These are phyloP conservation scores for Harringtonia aguacate DNA, from an alignment of 2,329 filamentous ascomycete genomes.

Conservation along the genomic window DNA sequence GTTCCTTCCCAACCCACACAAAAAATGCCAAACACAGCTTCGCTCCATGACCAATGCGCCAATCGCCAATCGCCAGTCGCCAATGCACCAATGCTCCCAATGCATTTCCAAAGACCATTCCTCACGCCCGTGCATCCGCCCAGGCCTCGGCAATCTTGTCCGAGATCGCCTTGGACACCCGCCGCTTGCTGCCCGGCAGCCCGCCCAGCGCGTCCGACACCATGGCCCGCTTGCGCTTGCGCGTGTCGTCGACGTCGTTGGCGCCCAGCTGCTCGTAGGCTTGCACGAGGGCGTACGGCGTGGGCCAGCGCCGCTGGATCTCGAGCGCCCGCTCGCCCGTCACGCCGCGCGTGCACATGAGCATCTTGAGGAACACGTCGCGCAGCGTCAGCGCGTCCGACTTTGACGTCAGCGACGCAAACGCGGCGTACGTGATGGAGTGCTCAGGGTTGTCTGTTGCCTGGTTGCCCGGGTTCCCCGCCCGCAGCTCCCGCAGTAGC, in stretches of 20 bases:
- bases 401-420: slow-evolving; percentile 63
- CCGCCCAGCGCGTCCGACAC: slow-evolving; percentile 45
- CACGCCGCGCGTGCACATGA: slow-evolving; percentile 69
- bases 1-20: too few relatives aligned
- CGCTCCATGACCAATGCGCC: too few relatives aligned
- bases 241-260: slow-evolving; percentile 24
- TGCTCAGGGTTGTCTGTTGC: too few relatives aligned
- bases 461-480: slow-evolving; percentile 9
- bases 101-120: too few relatives aligned
- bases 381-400: slow-evolving; percentile 62
- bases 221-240: slow-evolving; percentile 48
- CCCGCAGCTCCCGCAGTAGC: slow-evolving; percentile 47
- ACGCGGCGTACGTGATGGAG: slow-evolving; percentile 60
- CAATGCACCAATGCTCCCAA: too few relatives aligned
- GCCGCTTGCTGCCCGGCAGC: slow-evolving; percentile 56
- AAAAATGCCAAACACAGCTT: too few relatives aligned
- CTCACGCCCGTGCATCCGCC: slow-evolving; percentile 34
- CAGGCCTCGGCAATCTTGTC: slow-evolving; percentile 63
- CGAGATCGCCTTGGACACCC: slow-evolving; percentile 53
- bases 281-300: slow-evolving; percentile 59
- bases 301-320: slow-evolving; percentile 70
- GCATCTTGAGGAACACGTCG: slow-evolving; percentile 73
- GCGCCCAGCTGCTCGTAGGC: slow-evolving; percentile 50
- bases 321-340: slow-evolving; percentile 70
- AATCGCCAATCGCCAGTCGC: too few relatives aligned